Evolutionary conservation across 2,329 filamentous ascomycete species (phyloP), one percentile per base, ranked within the genome.

Genomic region (Paraconiothyrium sp.): DNA sequence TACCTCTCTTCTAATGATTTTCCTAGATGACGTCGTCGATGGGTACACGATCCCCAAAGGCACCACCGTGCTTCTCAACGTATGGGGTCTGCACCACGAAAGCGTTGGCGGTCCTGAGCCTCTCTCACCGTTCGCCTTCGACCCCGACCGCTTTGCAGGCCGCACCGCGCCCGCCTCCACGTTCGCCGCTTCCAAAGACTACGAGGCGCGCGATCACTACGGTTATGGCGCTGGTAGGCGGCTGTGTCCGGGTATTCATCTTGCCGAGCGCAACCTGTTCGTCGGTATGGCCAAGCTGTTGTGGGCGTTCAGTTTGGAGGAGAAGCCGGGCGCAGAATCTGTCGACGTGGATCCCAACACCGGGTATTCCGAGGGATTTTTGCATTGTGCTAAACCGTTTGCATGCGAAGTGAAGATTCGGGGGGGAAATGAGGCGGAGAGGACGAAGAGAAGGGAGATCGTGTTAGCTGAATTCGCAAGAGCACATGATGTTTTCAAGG

Each of bases 221-320:
- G 52, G 48, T 6, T 68, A 62, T 48, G 65, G 67, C 6, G 61
- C 61, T 9, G 61, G 67, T 4, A 57, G 63, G 5, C 79, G 86
- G 9, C 80, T 87, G 51, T 88, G 86, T 71, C 83, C 82, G 7
- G 86, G 86, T 0, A 83, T 84, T 27, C 82, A 86, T 58, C 75
- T 88, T 20, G 86, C 85, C 4, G 85, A 88, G 16, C 32, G 49
- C 10, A 52, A 37, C 20, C 32, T 37, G 13, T 52, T 27, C 9
- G 30, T 37, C 2, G 35, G 8, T 11, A 39, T 52, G 9, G 49
- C 49, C 8, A 37, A 41, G 35, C 10, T 41, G 49, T 32, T 52
- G 32, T 52, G 49, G 49, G 49, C 49, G n/a, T 52, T 52, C 20
- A 24, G 16, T 11, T 32, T 49, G 4, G 24, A 11, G 10, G 46